Conservation (phyloP, 208 protist genomes). For the Acanthamoeba sp. region DNA sequence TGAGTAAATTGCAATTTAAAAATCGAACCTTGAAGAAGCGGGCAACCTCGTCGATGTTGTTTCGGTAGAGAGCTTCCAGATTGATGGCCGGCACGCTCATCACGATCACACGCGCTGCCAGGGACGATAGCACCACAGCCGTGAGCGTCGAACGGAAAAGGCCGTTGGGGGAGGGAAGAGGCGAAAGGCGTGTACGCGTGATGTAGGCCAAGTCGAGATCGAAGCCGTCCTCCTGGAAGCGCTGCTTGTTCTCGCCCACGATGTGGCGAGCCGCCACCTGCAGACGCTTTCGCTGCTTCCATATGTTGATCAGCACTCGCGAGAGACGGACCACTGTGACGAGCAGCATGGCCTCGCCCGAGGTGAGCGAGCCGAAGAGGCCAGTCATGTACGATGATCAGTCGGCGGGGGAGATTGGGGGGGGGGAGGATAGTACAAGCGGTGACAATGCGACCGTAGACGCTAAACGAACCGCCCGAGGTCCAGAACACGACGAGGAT, state of each 20-base stretch:
- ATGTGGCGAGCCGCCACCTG: constrained; percentile 73
- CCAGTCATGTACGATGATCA: no score
- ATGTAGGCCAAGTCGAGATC: constrained; percentile 85
- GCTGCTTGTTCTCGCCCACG: constrained; percentile 85
- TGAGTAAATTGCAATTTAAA: background rate
- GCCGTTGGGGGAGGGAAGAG: background rate
- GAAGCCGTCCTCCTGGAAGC: constrained; percentile 85
- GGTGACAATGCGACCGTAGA: constrained; percentile 23
- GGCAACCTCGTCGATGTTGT: constrained; percentile 59
- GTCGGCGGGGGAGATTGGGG: no score
- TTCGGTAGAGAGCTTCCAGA: constrained; percentile 68
- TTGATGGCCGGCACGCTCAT: constrained; percentile 65
- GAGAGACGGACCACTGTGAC: background rate
- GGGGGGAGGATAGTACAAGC: no score
- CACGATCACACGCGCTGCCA: constrained; percentile 45
- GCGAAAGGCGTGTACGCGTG: background rate
- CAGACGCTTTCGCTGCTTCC: constrained; percentile 59
- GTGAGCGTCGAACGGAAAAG: background rate
- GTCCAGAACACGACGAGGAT: constrained; percentile 29
- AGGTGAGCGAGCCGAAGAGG: no score
- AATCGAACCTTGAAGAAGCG: constrained; percentile 59
- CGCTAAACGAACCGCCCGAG: background rate
- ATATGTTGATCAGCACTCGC: constrained; percentile 15
- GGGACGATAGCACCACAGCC: no score
- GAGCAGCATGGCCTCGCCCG: no score